Conservation (phyloP, 495 filamentous ascomycete species). For the Xylaria nigripes region DNA sequence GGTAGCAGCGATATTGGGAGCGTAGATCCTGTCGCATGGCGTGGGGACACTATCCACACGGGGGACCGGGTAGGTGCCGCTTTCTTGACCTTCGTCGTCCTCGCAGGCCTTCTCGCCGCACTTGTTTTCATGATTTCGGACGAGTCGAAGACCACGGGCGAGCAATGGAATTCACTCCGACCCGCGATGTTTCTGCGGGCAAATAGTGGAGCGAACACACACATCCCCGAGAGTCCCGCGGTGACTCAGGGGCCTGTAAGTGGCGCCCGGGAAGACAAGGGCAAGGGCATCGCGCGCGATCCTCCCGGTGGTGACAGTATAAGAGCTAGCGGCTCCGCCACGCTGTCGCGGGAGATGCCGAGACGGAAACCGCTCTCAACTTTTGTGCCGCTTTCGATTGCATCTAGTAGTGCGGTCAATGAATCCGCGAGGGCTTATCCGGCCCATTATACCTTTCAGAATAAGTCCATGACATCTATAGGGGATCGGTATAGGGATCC, state of each 20-base stretch:
- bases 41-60: constrained; percentile 32
- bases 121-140: constrained; percentile 33
- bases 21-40: constrained; percentile 15
- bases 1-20: constrained; percentile 41
- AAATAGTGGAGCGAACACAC: background rate
- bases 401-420: background rate
- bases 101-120: constrained; percentile 24
- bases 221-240: background rate
- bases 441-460: background rate
- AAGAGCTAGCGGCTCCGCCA: background rate
- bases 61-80: constrained; percentile 54
- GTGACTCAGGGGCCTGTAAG: background rate
- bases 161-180: constrained; percentile 18
- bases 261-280: background rate
- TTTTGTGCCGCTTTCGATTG: background rate
- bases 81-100: constrained; percentile 46
- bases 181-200: background rate
- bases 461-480: background rate
- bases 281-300: background rate
- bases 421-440: background rate
- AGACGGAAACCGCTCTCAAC: background rate
- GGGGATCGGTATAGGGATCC: background rate
- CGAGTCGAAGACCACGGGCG: constrained; percentile 17
- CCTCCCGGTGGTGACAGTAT: background rate
- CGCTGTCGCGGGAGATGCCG: background rate